Percentiles rank a stretch among this genome's conserved stretches.
Conservation (phyloP, 2,329 filamentous ascomycete genomes). For the Cytospora piceicola region DNA sequence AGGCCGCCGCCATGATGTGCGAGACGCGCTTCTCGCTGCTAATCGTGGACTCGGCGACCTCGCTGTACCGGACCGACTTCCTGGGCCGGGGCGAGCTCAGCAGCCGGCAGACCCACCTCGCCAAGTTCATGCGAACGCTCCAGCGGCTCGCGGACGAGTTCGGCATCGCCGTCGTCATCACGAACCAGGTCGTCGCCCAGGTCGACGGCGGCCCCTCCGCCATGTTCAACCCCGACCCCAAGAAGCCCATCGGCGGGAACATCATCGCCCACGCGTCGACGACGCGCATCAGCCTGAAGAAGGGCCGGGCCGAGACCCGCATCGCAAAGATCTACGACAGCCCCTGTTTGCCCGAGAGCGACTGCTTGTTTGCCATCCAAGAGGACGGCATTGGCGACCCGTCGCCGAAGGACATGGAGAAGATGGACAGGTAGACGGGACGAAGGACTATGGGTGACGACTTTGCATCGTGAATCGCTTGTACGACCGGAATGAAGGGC, state of each 20-base stretch:
- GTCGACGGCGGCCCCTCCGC: conserved; percentile 94
- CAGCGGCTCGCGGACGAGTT: conserved; percentile 82
- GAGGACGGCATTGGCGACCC: conserved; percentile 97
- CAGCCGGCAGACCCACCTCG: conserved; percentile 85
- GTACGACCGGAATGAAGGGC: neutral
- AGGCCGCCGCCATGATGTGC: conserved; percentile 98
- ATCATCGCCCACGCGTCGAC: conserved; percentile 98
- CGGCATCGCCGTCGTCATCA: conserved; percentile 97
- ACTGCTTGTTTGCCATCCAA: conserved; percentile 94
- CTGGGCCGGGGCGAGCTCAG: conserved; percentile 94
- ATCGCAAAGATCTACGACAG: conserved; percentile 99
- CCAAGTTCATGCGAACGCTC: conserved; percentile 85
- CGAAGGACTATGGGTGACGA: conserved; percentile 31
- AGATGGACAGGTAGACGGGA: conserved; percentile 49
- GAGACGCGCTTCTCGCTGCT: conserved; percentile 96
- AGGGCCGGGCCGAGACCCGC: conserved; percentile 91
- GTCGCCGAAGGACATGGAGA: conserved; percentile 92
- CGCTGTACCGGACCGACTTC: conserved; percentile 95
- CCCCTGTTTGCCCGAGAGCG: conserved; percentile 93
- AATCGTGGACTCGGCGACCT: conserved; percentile 93
- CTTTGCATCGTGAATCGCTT: conserved; percentile 1
- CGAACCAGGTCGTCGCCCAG: conserved; percentile 97
- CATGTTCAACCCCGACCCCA: conserved; percentile 98
- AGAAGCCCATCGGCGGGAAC: conserved; percentile 98
- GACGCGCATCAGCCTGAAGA: conserved; percentile 91